Conservation (phyloP, 169 alveolate genomes). For the Cryptosporidium ubiquitum region DNA sequence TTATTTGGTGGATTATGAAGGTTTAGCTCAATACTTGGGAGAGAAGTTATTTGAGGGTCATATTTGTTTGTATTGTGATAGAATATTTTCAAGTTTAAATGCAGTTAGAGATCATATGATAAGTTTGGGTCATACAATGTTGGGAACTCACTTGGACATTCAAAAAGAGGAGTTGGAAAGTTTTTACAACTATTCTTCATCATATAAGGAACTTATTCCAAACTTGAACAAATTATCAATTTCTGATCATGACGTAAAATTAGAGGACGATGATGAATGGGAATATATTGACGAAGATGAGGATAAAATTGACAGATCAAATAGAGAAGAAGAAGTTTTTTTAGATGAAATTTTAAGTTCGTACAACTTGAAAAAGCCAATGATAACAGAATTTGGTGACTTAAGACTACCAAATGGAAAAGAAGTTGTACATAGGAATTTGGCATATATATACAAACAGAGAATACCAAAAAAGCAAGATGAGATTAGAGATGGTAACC, state of each 20-base stretch:
- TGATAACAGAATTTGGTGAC: slow-evolving; percentile 82
- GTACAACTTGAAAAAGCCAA: slow-evolving; percentile 76
- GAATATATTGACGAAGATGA: slow-evolving; percentile 78
- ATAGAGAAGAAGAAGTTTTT: background rate
- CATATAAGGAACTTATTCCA: slow-evolving; percentile 53
- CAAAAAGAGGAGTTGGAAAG: slow-evolving; percentile 58
- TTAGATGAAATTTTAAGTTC: slow-evolving; percentile 19
- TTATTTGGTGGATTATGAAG: slow-evolving; percentile 76
- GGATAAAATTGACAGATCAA: background rate
- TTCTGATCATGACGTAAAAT: background rate
- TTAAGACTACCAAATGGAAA: slow-evolving; percentile 87
- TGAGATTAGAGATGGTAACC: background rate
- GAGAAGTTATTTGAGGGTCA: slow-evolving; percentile 78
- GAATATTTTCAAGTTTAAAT: slow-evolving; percentile 73
- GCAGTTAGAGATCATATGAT: slow-evolving; percentile 84
- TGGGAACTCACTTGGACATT: slow-evolving; percentile 60
- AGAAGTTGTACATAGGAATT: slow-evolving; percentile 86
- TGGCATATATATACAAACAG: slow-evolving; percentile 86
- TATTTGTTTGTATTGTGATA: slow-evolving; percentile 80
- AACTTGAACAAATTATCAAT: slow-evolving; percentile 30
- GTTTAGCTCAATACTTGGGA: slow-evolving; percentile 78
- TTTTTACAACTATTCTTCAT: slow-evolving; percentile 38
- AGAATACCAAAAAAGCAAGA: background rate
- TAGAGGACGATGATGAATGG: slow-evolving; percentile 81
- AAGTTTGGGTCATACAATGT: slow-evolving; percentile 78